Percentiles rank a stretch among this genome's conserved stretches.
Evolutionary conservation across 1,284 basidiomycete genomes (phyloP).

Genomic region (Wolfiporia cocos): DNA sequence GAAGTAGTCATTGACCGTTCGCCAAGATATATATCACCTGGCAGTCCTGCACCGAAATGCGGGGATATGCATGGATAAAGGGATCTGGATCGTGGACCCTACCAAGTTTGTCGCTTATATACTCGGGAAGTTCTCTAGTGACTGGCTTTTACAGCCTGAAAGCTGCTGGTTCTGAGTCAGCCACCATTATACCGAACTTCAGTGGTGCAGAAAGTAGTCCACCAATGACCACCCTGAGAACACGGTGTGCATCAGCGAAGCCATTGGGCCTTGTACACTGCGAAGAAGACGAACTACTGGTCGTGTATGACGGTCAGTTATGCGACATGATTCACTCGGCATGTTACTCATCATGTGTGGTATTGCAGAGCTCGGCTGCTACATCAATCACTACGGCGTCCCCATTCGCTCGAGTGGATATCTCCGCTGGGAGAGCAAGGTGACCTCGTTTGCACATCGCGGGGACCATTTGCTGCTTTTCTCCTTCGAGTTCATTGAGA

Average conservation of each 20-base stretch:
- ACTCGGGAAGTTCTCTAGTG: too few species aligned
- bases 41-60: conserved; percentile 54
- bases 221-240: conserved; percentile 48
- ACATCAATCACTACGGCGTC: conserved; percentile 61
- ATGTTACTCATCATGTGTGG: neutral
- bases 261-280: conserved; percentile 62
- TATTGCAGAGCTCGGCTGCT: conserved; percentile 52
- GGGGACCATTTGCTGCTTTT: conserved; percentile 62
- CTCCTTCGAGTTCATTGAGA: conserved; percentile 66
- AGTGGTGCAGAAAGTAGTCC: conserved; percentile 33
- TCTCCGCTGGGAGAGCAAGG: conserved; percentile 72
- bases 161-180: conserved; percentile 30
- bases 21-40: conserved; percentile 58
- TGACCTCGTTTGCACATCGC: conserved; percentile 50
- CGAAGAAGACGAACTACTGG: conserved; percentile 51
- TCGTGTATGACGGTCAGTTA: conserved; percentile 64
- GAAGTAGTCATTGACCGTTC: conserved; percentile 55
- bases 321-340: neutral
- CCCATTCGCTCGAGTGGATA: conserved; percentile 55
- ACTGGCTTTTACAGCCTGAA: too few species aligned
- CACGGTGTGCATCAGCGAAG: conserved; percentile 49
- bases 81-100: conserved; percentile 60
- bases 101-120: conserved; percentile 43
- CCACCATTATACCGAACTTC: conserved; percentile 52
- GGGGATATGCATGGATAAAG: conserved; percentile 56